Conservation (phyloP, 2,329 filamentous ascomycete species). For the Dothideomycetidae sp. region DNA sequence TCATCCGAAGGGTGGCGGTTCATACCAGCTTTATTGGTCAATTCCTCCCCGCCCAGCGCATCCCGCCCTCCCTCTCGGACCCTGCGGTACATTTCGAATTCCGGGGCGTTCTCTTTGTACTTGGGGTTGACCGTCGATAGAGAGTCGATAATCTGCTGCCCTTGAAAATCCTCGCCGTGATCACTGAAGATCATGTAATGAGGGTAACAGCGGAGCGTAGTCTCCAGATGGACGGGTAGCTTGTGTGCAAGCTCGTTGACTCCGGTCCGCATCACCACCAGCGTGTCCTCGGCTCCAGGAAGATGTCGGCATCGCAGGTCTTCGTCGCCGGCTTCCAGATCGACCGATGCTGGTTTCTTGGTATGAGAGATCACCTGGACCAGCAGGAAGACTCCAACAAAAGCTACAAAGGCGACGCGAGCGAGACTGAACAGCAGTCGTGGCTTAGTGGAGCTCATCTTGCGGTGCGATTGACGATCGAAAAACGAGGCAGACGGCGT, state of each 20-base stretch:
- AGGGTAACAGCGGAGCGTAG: constrained; percentile 37
- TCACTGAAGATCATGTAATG: constrained; percentile 27
- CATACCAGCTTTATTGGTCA: constrained; percentile 9
- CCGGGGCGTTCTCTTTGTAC: constrained; percentile 12
- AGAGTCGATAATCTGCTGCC: constrained; percentile 21
- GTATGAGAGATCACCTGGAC: too few species aligned
- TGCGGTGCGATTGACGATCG: too few species aligned
- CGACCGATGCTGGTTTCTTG: too few species aligned
- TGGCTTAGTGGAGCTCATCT: too few species aligned
- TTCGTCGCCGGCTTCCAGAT: too few species aligned
- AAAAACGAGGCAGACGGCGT: too few species aligned
- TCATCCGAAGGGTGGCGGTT: too few species aligned
- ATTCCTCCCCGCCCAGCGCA: constrained; percentile 13
- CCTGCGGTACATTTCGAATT: constrained; percentile 19
- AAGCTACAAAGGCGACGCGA: too few species aligned
- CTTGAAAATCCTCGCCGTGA: constrained; percentile 22
- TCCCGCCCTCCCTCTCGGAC: constrained; percentile 13
- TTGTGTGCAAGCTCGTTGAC: constrained; percentile 27
- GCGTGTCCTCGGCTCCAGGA: constrained; percentile 31
- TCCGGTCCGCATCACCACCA: constrained; percentile 35
- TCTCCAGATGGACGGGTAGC: constrained; percentile 41
- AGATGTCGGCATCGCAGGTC: constrained; percentile 12
- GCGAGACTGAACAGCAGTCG: too few species aligned
- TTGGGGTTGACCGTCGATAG: constrained; percentile 14
- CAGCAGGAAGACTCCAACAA: too few species aligned